Base-by-base conservation (phyloP, 2,329 filamentous ascomycete species). In the Bimuria novae-zelandiae region DNA sequence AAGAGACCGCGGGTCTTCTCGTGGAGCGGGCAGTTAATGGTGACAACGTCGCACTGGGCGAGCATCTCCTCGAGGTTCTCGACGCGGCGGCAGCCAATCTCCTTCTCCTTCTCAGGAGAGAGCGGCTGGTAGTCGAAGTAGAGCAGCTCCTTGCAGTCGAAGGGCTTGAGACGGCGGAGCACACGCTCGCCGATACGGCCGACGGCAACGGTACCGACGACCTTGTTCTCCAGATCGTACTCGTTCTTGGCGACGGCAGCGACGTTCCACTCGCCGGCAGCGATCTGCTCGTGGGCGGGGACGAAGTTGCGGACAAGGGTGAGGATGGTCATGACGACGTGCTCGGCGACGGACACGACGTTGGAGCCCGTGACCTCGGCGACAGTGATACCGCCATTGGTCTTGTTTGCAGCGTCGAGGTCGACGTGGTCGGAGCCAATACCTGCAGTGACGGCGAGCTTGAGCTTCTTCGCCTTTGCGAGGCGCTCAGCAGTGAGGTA, bases 81-180 rank as follows among this genome's bases (percentile, higher is more conserved):
- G 55, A 97, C 92, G 58, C 94, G 87, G 70, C 91, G 85, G 85
- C 88, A 92, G 76, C 93, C 93, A 79, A 97, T 97, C 83, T 97
- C 93, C 79, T 89, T 86, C 86, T 97, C 92, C 69, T 86, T 82
- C 82, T 96, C 92, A 56, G 90, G 72, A 56, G 80, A 83, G 62
- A 99, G 84, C 47, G 93, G 92, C 84, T 99, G 94, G 89, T 99
- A 99, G 82, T 99, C 94, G 76, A 90, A 97, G 89, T 99, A 99
- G 61, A 97, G 86, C 45, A 99, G 86, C 84, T 97, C 93, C 88
- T 96, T 96, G 90, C 94, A 99, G 83, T 96, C 93, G 74, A 99
- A 99, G 64, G 92, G 82, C 87, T 95, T 96, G 70, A 99, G 88
- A 64, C 94, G 88, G 77, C 93, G 89, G 67, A 99, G 86, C 54